Evolutionary conservation across 176 grass and related monocot genomes (phyloP), one percentile per base, ranked within the genome.

Genomic region (Tuctoria greenei): DNA sequence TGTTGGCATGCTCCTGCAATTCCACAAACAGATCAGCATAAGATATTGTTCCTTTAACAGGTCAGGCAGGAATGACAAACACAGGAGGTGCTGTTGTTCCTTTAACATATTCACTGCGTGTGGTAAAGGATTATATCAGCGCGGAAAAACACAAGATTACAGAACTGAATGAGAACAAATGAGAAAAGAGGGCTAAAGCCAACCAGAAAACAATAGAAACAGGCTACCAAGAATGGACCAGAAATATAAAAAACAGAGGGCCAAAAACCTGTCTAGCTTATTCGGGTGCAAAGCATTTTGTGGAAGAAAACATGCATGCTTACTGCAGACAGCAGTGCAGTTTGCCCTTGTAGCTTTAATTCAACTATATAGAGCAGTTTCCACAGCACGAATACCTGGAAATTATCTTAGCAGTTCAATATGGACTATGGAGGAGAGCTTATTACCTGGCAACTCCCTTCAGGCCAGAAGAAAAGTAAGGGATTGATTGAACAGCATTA

Each of bases 391-490:
- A 65, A 44, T 28, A 64, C 17, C 31, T 49, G 24, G 35, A 71
- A 17, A 1, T 26, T 34, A 75, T 60, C 64, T 67, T 77, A 61
- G 46, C 49, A 87, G 28, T 39, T 79, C 47, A 42, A 57, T 74
- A 36, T 28, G 42, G 15, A 42, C 50, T 74, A 36, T 28, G 42
- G 15, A 64, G 63, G 64, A 76, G 15, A 72, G 5, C 0, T 45
- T 67, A 50, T 52, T 95, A 99, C 95, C 95, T 94, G 51, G 95
- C 95, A 94, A 94, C 95, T 59, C 95, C 95, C 75, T 98, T 98
- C 79, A 98, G 76, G 71, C 95, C 95, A 88, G 89, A 98, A 75
- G 87, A 26, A 66, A 98, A 98, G 79, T 94, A 98, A 58, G 95
- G 95, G 82, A 94, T 98, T 18, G 91, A 75, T 60, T 94, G 86